Percentiles rank a stretch among this genome's conserved stretches.
Evolutionary conservation across 2,329 filamentous ascomycete species (phyloP).

Genomic region (Colletotrichum spinosum): DNA sequence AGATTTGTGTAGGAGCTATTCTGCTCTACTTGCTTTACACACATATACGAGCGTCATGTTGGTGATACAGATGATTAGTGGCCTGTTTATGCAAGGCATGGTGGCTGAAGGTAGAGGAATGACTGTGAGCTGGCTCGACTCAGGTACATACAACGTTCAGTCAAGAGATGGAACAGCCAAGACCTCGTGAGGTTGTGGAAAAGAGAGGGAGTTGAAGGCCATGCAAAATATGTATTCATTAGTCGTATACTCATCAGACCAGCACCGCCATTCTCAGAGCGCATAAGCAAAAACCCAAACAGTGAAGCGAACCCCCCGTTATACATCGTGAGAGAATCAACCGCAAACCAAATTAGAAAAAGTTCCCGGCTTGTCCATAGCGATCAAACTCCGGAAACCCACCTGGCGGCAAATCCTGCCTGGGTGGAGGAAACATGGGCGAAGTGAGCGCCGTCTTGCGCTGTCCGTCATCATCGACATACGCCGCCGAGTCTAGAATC

Average conservation of each 20-base stretch:
- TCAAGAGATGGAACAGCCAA: no score
- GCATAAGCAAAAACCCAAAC: background rate
- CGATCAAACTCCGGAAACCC: constrained; percentile 9
- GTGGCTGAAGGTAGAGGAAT: no score
- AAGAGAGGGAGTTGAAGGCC: background rate
- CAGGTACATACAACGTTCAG: accelerated
- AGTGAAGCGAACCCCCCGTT: background rate
- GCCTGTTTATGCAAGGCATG: no score
- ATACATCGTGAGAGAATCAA: background rate
- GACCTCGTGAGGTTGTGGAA: no score
- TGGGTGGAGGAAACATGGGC: constrained; percentile 25
- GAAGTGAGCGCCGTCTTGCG: constrained; percentile 12
- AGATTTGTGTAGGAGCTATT: background rate
- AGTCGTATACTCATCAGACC: background rate
- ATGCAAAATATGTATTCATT: background rate
- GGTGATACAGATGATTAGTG: no score
- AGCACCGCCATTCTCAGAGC: background rate
- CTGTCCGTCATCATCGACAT: constrained; percentile 24
- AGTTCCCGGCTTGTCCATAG: constrained; percentile 9
- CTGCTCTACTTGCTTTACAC: no score
- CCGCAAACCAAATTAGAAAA: constrained; percentile 21
- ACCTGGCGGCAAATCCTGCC: constrained; percentile 3
- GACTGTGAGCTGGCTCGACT: no score
- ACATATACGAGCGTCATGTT: no score
- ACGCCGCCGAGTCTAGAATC: constrained; percentile 31